A percentile compares a stretch with the other conserved stretches of the same genome.
These are phyloP conservation scores for Gypsophila paniculata DNA, from an alignment of 179 eudicot species.

Conservation along the genomic window DNA sequence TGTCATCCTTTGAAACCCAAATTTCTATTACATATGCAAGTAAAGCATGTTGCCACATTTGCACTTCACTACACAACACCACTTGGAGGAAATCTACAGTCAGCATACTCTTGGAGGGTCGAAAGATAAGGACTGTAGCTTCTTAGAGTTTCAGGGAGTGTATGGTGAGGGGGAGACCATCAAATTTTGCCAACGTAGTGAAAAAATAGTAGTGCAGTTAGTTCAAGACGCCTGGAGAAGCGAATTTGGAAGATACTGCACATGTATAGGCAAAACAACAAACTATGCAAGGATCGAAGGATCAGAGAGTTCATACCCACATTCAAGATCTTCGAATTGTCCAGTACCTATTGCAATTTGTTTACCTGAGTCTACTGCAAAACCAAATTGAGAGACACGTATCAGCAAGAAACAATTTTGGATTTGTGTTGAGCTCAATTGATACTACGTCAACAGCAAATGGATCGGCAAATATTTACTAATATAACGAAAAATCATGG, in stretches of 20 bases:
- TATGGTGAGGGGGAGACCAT: no score
- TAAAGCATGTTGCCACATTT: not conserved
- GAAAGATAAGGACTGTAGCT: not conserved
- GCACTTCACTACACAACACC: not conserved
- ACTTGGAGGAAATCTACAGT: not conserved
- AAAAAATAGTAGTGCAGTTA: no score
- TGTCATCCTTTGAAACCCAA: not conserved
- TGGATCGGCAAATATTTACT: not conserved
- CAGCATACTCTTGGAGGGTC: not conserved
- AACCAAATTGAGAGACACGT: not conserved
- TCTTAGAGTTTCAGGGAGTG: no score
- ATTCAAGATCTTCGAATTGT: conserved; percentile 61
- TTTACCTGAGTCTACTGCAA: conserved; percentile 40
- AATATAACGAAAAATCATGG: no score
- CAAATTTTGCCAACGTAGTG: no score
- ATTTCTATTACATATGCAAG: not conserved
- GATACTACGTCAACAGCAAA: no score
- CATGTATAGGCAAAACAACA: not conserved
- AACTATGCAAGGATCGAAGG: not conserved
- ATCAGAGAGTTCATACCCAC: conserved; percentile 50
- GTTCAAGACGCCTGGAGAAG: no score
- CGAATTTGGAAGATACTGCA: no score
- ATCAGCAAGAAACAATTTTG: not conserved
- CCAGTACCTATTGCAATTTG: conserved; percentile 75
- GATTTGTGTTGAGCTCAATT: not conserved